Percentiles rank a stretch among this genome's conserved stretches.
phyloP scores from a whole-genome alignment of 1,284 basidiomycete species.

The Trichosporon coremiiforme region DNA sequence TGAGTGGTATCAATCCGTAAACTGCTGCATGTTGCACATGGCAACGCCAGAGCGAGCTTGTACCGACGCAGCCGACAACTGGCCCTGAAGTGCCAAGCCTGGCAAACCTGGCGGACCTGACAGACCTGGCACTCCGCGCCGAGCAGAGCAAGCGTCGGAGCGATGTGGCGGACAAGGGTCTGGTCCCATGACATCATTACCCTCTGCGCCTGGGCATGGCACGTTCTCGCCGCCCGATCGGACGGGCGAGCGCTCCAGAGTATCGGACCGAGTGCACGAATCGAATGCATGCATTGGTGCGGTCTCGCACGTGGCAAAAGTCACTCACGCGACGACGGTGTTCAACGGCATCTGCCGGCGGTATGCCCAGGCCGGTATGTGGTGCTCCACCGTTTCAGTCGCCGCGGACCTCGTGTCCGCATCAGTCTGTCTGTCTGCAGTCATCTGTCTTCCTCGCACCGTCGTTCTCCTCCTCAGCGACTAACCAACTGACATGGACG shows the following conservation, averaged over 20 bases:
- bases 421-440: neutral
- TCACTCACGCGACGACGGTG: neutral
- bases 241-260: neutral
- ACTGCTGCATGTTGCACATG: neutral
- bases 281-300: neutral
- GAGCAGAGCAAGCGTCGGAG: neutral
- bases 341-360: slow-evolving; percentile 9
- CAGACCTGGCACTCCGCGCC: neutral
- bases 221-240: neutral
- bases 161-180: neutral
- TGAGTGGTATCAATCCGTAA: neutral
- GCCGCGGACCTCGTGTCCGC: neutral
- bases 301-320: neutral
- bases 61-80: neutral
- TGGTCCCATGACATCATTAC: neutral
- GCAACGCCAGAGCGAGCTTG: neutral
- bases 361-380: neutral
- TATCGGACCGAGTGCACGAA: neutral
- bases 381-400: neutral
- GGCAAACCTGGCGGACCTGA: too few species aligned
- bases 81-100: neutral
- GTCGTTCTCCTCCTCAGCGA: neutral
- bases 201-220: neutral
- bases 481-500: slow-evolving; percentile 4
- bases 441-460: neutral